Evolutionary conservation across 176 grass and related monocot species (phyloP).

Genomic region (Oryza glaberrima): DNA sequence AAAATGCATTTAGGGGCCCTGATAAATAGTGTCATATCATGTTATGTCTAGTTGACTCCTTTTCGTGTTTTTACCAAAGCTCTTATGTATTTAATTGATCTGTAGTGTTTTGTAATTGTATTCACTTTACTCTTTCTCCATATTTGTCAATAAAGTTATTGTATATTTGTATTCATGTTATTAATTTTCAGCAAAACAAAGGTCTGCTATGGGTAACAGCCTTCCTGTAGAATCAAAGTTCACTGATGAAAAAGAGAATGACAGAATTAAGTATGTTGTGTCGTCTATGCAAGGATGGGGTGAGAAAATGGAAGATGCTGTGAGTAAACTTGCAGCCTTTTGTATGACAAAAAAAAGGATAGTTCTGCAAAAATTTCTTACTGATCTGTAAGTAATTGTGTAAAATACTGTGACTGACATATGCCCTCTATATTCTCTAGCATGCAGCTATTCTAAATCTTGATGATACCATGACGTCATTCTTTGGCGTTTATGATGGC

Average conservation of each 20-base stretch:
- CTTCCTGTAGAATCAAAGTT: background rate
- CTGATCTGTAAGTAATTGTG: background rate
- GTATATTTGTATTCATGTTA: slow-evolving; percentile 18
- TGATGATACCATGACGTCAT: slow-evolving; percentile 23
- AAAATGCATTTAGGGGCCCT: background rate
- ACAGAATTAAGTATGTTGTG: slow-evolving; percentile 3
- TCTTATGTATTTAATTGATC: slow-evolving; percentile 2
- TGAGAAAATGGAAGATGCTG: background rate
- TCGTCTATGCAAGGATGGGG: slow-evolving; percentile 1
- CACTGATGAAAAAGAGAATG: background rate
- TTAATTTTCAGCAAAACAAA: slow-evolving; percentile 33
- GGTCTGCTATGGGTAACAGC: slow-evolving; percentile 26
- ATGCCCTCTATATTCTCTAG: slow-evolving; percentile 32
- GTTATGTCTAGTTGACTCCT: background rate
- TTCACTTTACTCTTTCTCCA: background rate
- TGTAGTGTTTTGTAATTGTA: background rate
- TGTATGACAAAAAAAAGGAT: background rate
- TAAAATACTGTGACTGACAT: slow-evolving; percentile 21
- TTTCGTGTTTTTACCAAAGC: background rate
- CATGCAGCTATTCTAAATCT: slow-evolving; percentile 38
- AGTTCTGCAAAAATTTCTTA: background rate
- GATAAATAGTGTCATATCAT: background rate
- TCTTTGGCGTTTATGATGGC: slow-evolving; percentile 60
- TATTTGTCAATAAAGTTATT: slow-evolving; percentile 19
- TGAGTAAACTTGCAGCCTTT: slow-evolving; percentile 30